Conservation (phyloP, 495 filamentous ascomycete genomes). For the Bryoglossum gracile region DNA sequence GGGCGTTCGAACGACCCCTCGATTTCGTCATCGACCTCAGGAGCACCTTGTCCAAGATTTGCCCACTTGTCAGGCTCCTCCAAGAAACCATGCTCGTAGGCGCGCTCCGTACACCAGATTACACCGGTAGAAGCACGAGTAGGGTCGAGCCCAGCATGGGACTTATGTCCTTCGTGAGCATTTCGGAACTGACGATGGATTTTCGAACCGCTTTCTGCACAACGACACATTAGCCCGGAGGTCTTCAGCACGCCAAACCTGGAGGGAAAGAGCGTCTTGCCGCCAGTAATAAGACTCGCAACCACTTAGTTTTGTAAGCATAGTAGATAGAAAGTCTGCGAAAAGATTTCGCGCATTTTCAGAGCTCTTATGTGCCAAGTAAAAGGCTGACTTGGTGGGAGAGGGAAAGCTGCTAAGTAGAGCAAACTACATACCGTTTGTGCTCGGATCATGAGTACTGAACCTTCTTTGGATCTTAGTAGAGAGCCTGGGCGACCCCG, state of each 20-base stretch:
- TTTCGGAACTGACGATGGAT: slow-evolving; percentile 80
- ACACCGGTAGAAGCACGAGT: slow-evolving; percentile 76
- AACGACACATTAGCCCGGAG: too few species aligned
- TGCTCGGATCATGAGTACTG: slow-evolving; percentile 42
- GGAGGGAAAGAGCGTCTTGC: too few species aligned
- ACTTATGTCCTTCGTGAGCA: slow-evolving; percentile 80
- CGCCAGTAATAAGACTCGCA: too few species aligned
- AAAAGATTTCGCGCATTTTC: too few species aligned
- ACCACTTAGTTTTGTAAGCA: too few species aligned
- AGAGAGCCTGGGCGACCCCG: slow-evolving; percentile 39
- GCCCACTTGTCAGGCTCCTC: slow-evolving; percentile 82
- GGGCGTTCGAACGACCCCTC: slow-evolving; percentile 85
- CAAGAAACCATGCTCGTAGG: slow-evolving; percentile 69
- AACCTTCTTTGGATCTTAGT: slow-evolving; percentile 36
- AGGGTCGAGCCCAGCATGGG: slow-evolving; percentile 84
- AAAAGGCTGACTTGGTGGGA: too few species aligned
- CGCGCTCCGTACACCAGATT: slow-evolving; percentile 80
- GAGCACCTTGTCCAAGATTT: slow-evolving; percentile 91
- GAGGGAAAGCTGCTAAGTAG: too few species aligned
- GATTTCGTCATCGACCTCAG: slow-evolving; percentile 91
- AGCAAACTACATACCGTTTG: slow-evolving; percentile 36
- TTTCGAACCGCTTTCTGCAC: slow-evolving; percentile 46
- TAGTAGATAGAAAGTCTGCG: too few species aligned
- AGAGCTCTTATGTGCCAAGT: too few species aligned
- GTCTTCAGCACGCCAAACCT: too few species aligned